Conservation (phyloP, 805 yeast species). For the Lachancea thermotolerans region DNA sequence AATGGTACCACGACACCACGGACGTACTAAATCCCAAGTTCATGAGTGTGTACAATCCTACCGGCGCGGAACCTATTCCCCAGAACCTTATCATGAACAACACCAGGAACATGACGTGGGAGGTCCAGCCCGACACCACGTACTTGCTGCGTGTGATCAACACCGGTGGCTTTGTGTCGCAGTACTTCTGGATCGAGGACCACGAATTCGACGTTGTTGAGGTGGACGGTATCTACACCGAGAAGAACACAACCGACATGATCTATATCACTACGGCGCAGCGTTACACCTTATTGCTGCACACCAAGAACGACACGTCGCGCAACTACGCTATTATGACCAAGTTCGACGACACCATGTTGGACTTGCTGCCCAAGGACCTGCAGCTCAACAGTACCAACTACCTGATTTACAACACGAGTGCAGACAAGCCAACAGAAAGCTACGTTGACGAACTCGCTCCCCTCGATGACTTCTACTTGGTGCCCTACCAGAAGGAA, state of each 20-base stretch:
- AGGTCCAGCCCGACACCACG: slow-evolving; percentile 77
- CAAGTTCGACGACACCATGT: slow-evolving; percentile 72
- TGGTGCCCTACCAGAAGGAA: slow-evolving; percentile 55
- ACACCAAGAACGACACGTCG: slow-evolving; percentile 57
- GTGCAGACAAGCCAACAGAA: slow-evolving; percentile 36
- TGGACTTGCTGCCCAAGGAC: slow-evolving; percentile 64
- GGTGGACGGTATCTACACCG: slow-evolving; percentile 84
- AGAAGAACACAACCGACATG: slow-evolving; percentile 61
- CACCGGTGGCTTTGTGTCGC: slow-evolving; percentile 88
- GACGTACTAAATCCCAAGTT: slow-evolving; percentile 47
- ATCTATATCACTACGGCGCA: slow-evolving; percentile 86
- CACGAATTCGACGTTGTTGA: slow-evolving; percentile 83
- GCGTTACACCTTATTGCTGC: slow-evolving; percentile 74
- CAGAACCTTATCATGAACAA: slow-evolving; percentile 73
- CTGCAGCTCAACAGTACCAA: slow-evolving; percentile 68
- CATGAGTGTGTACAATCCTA: slow-evolving; percentile 74
- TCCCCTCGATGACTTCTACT: slow-evolving; percentile 69
- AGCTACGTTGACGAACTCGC: slow-evolving; percentile 42
- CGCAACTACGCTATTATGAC: slow-evolving; percentile 79
- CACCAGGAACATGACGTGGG: slow-evolving; percentile 68
- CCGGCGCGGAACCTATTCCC: slow-evolving; percentile 98
- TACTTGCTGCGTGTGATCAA: slow-evolving; percentile 76
- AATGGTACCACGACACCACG: slow-evolving; percentile 75
- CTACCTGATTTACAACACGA: slow-evolving; percentile 53
- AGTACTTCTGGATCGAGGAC: slow-evolving; percentile 81